Conservation (phyloP, 768 basidiomycete genomes). For the Tephrocybe sp. region DNA sequence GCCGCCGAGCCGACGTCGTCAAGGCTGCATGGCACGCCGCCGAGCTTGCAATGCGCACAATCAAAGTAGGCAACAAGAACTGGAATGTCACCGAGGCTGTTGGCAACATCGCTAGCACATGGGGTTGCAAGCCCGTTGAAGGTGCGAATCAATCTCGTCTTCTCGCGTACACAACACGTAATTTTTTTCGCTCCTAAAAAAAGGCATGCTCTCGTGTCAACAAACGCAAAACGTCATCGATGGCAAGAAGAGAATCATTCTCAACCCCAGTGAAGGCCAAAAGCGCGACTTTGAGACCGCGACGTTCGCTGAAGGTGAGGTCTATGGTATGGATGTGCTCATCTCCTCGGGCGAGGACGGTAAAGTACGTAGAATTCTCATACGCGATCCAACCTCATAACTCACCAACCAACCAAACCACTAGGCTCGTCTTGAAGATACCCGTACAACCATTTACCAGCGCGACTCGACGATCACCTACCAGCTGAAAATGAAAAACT, state of each 20-base stretch:
- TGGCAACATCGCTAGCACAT: constrained; percentile 62
- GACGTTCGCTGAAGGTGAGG: constrained; percentile 89
- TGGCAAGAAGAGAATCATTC: constrained; percentile 92
- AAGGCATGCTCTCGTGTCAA: constrained; percentile 94
- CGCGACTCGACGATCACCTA: constrained; percentile 84
- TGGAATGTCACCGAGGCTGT: constrained; percentile 92
- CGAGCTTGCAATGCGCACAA: constrained; percentile 85
- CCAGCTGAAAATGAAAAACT: constrained; percentile 97
- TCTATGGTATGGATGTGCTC: constrained; percentile 92
- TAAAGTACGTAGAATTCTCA: constrained; percentile 53
- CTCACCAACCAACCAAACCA: neutral
- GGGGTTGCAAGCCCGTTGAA: constrained; percentile 92
- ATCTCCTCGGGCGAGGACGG: constrained; percentile 87
- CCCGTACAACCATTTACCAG: constrained; percentile 91
- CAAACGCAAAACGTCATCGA: constrained; percentile 94
- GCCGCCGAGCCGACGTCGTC: constrained; percentile 85
- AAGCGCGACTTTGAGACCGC: constrained; percentile 82
- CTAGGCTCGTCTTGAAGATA: constrained; percentile 86
- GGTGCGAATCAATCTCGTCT: constrained; percentile 38
- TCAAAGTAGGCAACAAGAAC: constrained; percentile 93
- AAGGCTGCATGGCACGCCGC: constrained; percentile 93
- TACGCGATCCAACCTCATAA: neutral
- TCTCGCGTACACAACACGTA: neutral
- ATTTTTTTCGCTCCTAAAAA: constrained; percentile 8
- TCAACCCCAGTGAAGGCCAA: constrained; percentile 84